phyloP scores from a whole-genome alignment of 139 green algal species.

The Zygnema cylindricum region DNA sequence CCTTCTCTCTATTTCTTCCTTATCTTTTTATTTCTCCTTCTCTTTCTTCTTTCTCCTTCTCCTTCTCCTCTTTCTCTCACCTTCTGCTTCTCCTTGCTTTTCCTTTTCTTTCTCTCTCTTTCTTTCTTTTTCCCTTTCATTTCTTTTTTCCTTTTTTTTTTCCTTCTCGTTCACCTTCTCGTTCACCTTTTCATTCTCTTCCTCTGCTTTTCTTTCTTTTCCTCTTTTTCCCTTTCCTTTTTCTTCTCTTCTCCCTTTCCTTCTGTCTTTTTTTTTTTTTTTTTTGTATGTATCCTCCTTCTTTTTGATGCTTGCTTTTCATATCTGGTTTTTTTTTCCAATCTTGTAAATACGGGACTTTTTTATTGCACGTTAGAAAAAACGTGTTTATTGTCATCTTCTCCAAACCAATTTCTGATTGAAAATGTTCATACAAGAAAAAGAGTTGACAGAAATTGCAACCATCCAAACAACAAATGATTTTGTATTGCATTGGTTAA shows the following conservation, averaged over 20 bases:
- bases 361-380: too few relatives aligned
- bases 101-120: neutral
- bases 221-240: neutral
- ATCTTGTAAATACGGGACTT: too few relatives aligned
- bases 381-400: too few relatives aligned
- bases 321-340: too few relatives aligned
- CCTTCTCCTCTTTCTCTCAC: neutral
- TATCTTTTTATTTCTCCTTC: neutral
- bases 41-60: neutral
- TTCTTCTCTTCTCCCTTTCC: neutral
- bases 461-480: too few relatives aligned
- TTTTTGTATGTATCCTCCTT: too few relatives aligned
- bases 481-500: too few relatives aligned
- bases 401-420: too few relatives aligned
- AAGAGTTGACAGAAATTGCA: too few relatives aligned
- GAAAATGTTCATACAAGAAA: too few relatives aligned
- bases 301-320: too few relatives aligned
- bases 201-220: neutral
- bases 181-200: neutral
- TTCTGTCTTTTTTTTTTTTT: neutral
- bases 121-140: neutral
- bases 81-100: neutral
- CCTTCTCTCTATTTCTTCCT: neutral
- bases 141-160: neutral
- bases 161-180: neutral